Base-by-base conservation (phyloP, 306 rosid species). In the Cucumis cinereus region DNA sequence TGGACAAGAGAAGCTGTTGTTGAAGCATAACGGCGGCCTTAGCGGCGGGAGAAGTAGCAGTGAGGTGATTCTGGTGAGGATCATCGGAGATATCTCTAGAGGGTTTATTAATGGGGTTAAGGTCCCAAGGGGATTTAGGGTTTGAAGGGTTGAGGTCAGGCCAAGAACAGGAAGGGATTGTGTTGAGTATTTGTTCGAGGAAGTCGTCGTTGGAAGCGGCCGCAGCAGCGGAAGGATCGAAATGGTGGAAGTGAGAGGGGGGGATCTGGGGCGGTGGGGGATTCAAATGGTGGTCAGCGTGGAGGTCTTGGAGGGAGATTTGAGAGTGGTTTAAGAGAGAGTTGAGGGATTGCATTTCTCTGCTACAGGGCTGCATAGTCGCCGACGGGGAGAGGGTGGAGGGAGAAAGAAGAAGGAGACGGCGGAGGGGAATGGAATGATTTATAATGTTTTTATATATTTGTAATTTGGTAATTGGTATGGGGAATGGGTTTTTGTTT, bases 111-210 rank as follows among this genome's bases (percentile, higher is more conserved):
- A 40, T 45, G 47, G 79, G 79, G 33, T 76, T 52, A 16, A 78
- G 66, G 61, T 90, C 91, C 92, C 96, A 90, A 5, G 88, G 84
- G 33, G 86, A 83, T 63, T 73, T 79, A 28, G 76, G 4, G 60
- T 72, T 72, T 9, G 59, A 33, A 28, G 76, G 76, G 15, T 72
- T 50, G 22, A 85, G 88, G 83, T 88, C 91, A 6, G 86, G 76
- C 94, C 94, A 90, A 0, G 96, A 80, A 53, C 84, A 84, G 20
- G 92, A 80, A 1, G 88, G 80, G 70, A 92, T 84, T 53, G 80
- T 85, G 35, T 96, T 89, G 72, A 94, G 94, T 86, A 94, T 89
- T 84, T 94, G 97, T 41, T 94, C 95, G 78, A 94, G 88, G 23
- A 94, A 92, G 81, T 92, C 99, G 33, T 94, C 99, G 75, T 89